A percentile compares a stretch with the other conserved stretches of the same genome.
Evolutionary conservation across 2,329 filamentous ascomycete species (phyloP).

Genomic region (Thielaviopsis populi): DNA sequence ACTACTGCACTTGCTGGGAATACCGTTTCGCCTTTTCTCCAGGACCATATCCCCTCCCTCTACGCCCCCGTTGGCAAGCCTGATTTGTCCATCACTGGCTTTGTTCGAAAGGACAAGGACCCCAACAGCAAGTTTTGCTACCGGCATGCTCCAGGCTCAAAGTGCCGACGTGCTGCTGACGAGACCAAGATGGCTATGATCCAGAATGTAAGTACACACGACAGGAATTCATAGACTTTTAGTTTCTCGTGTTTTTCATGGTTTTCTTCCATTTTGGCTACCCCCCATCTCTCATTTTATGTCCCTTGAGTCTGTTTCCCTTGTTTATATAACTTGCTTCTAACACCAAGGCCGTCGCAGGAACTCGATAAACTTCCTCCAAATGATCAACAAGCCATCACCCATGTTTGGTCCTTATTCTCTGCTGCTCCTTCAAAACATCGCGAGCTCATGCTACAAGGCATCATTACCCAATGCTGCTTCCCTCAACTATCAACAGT

Average conservation of each 20-base stretch:
- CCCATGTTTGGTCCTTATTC: slow-evolving; percentile 95
- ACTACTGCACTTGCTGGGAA: slow-evolving; percentile 54
- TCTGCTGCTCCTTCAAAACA: slow-evolving; percentile 89
- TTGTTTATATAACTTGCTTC: not conserved
- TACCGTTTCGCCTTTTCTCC: slow-evolving; percentile 75
- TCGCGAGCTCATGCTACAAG: slow-evolving; percentile 88
- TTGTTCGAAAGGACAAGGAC: slow-evolving; percentile 30
- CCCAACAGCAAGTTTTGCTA: slow-evolving; percentile 90
- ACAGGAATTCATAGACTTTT: not conserved
- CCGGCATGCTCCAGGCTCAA: slow-evolving; percentile 81
- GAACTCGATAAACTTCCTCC: slow-evolving; percentile 69
- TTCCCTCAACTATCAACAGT: slow-evolving; percentile 93
- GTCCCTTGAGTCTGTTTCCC: slow-evolving; percentile 7
- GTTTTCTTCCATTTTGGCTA: no score
- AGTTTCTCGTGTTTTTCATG: not conserved
- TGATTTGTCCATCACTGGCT: slow-evolving; percentile 20
- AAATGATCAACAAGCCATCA: slow-evolving; percentile 85
- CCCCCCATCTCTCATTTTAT: not conserved
- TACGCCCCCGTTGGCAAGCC: slow-evolving; percentile 65
- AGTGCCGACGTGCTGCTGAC: slow-evolving; percentile 83
- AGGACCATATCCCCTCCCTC: slow-evolving; percentile 75
- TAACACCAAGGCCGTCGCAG: slow-evolving; percentile 27
- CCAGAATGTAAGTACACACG: slow-evolving; percentile 50
- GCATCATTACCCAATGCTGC: slow-evolving; percentile 90
- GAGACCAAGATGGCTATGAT: slow-evolving; percentile 93